Conservation (phyloP, 2,329 filamentous ascomycete species). For the Stachybotrys chlorohalonatus region DNA sequence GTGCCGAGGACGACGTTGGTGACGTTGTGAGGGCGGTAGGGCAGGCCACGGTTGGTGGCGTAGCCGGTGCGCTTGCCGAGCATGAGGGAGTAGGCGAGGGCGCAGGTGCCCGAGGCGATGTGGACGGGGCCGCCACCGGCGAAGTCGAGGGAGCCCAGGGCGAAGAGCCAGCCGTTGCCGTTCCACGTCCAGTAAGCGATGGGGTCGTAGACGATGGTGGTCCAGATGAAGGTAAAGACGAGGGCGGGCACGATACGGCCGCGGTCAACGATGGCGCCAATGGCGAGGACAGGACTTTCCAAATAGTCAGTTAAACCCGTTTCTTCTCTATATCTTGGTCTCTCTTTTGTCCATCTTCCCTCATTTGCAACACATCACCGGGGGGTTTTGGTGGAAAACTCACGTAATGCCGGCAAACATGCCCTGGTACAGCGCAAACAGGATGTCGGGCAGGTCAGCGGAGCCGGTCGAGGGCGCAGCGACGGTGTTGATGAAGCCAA, state of each 20-base stretch:
- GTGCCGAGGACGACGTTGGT: constrained; percentile 67
- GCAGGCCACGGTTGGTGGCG: constrained; percentile 49
- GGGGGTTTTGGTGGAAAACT: constrained; percentile 21
- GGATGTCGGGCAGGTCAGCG: constrained; percentile 63
- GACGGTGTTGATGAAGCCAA: constrained; percentile 71
- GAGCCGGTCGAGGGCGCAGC: constrained; percentile 62
- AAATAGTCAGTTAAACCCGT: constrained; percentile 4
- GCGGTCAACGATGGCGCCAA: constrained; percentile 52
- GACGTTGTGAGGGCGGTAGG: constrained; percentile 65
- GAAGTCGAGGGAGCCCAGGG: constrained; percentile 63
- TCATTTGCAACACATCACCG: not conserved
- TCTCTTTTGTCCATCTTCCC: not conserved
- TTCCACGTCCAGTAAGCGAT: constrained; percentile 77
- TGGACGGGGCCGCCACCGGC: constrained; percentile 69
- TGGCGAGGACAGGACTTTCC: constrained; percentile 43
- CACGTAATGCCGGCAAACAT: constrained; percentile 88
- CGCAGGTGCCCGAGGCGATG: constrained; percentile 62
- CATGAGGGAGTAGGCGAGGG: constrained; percentile 65
- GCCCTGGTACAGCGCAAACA: constrained; percentile 81
- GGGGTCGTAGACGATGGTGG: constrained; percentile 63
- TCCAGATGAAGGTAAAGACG: constrained; percentile 63
- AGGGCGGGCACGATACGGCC: constrained; percentile 52
- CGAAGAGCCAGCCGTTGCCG: constrained; percentile 60
- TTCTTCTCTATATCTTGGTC: too few species aligned
- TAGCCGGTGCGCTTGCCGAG: constrained; percentile 60